These are phyloP conservation scores for Fonsecaea pedrosoi DNA, from an alignment of 2,329 filamentous ascomycete species.

Conservation along the genomic window DNA sequence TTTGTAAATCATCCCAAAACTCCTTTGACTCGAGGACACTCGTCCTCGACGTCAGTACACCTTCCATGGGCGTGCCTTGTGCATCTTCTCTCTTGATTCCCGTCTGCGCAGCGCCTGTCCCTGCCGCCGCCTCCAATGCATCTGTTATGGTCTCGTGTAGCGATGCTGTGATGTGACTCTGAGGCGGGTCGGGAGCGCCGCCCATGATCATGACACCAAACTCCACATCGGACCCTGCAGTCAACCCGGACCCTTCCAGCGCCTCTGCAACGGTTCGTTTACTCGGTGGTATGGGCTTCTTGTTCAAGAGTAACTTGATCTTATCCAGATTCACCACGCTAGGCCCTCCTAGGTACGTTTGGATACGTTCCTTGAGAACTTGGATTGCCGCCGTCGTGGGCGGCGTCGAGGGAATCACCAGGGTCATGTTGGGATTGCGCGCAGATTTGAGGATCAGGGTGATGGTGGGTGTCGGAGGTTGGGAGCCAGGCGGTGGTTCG, in stretches of 20 bases:
- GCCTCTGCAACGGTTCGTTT: conserved; percentile 80
- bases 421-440: conserved; percentile 73
- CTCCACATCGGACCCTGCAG: conserved; percentile 64
- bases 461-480: conserved; percentile 40
- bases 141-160: background rate
- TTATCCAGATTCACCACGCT: conserved; percentile 64
- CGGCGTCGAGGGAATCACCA: conserved; percentile 67
- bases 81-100: conserved; percentile 49
- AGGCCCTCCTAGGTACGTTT: conserved; percentile 61
- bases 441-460: conserved; percentile 74
- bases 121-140: conserved; percentile 39
- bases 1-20: conserved; percentile 87
- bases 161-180: conserved; percentile 13
- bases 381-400: conserved; percentile 74
- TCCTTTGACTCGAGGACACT: conserved; percentile 66
- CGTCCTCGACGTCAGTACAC: conserved; percentile 42
- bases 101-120: conserved; percentile 50
- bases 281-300: conserved; percentile 74
- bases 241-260: conserved; percentile 60
- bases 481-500: conserved; percentile 36
- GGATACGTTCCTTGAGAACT: conserved; percentile 76
- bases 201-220: conserved; percentile 89
- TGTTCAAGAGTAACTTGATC: conserved; percentile 83
- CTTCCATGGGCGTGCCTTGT: conserved; percentile 41
- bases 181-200: conserved; percentile 58